These are phyloP conservation scores for Hortiboletus campestris DNA, from an alignment of 768 basidiomycete species.

Conservation along the genomic window DNA sequence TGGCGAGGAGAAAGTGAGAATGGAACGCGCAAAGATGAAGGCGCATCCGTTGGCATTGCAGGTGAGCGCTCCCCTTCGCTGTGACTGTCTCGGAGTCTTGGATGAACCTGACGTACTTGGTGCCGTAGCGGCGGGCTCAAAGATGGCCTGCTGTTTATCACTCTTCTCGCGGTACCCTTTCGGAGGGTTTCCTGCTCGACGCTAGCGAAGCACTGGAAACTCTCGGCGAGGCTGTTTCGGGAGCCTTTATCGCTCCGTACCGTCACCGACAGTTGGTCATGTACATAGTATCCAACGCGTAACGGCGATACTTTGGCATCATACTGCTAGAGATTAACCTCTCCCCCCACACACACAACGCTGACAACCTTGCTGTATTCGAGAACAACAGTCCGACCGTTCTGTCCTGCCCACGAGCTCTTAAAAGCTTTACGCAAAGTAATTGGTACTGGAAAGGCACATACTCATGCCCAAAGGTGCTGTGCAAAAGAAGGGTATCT, in stretches of 20 bases:
- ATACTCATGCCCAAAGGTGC: slow-evolving; percentile 35
- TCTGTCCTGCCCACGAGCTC: not conserved
- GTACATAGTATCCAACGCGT: slow-evolving; percentile 11
- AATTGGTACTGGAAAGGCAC: not conserved
- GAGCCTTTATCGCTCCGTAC: not conserved
- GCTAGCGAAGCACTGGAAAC: not conserved
- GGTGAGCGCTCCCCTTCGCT: slow-evolving; percentile 1
- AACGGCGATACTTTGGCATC: not conserved
- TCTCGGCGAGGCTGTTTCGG: not conserved
- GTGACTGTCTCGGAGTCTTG: not conserved
- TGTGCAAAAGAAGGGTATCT: slow-evolving; percentile 33
- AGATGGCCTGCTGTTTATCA: not conserved
- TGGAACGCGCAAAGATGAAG: not conserved
- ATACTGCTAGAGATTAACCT: not conserved
- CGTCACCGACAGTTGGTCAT: not conserved
- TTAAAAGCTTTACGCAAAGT: too few relatives aligned
- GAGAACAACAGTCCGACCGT: not conserved
- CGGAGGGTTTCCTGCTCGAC: not conserved
- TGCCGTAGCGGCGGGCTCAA: not conserved
- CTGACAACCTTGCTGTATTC: not conserved
- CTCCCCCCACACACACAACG: not conserved
- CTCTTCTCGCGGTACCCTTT: not conserved
- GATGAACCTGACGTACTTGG: not conserved
- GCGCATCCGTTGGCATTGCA: not conserved
- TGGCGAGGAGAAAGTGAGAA: slow-evolving; percentile 70